These are phyloP conservation scores for Byssoonygena ceratinophila DNA, from an alignment of 2,329 filamentous ascomycete species.

Conservation along the genomic window DNA sequence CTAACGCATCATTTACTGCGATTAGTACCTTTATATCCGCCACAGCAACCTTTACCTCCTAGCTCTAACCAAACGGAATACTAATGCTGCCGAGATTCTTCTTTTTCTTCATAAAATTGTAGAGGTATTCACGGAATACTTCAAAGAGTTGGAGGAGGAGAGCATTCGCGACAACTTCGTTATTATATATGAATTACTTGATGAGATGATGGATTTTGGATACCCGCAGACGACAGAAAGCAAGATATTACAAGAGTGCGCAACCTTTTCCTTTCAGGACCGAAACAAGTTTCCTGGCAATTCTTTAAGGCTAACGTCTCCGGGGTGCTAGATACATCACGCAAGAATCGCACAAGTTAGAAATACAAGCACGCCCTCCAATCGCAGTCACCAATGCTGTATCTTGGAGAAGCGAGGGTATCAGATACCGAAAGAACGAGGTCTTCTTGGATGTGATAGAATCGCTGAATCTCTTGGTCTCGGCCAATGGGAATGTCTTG, in stretches of 20 bases:
- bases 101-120: slow-evolving; percentile 97
- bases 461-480: slow-evolving; percentile 89
- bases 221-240: slow-evolving; percentile 97
- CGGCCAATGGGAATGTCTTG: slow-evolving; percentile 85
- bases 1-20: slow-evolving; percentile 11
- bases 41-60: slow-evolving; percentile 99
- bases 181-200: slow-evolving; percentile 94
- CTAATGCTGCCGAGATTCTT: slow-evolving; percentile 95
- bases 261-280: not conserved
- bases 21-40: slow-evolving; percentile 92
- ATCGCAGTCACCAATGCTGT: slow-evolving; percentile 98
- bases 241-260: slow-evolving; percentile 88
- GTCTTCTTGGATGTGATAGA: slow-evolving; percentile 97
- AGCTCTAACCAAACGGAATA: slow-evolving; percentile 95
- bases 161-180: slow-evolving; percentile 99
- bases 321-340: slow-evolving; percentile 63
- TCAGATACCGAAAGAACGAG: slow-evolving; percentile 97
- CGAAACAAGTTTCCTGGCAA: not conserved
- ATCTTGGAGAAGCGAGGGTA: slow-evolving; percentile 94
- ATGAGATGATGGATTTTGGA: slow-evolving; percentile 99
- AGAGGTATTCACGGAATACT: slow-evolving; percentile 98
- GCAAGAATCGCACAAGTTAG: slow-evolving; percentile 96
- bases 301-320: not conserved
- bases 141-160: slow-evolving; percentile 97
- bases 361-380: slow-evolving; percentile 87